phyloP scores from a whole-genome alignment of 192 early-diverging fungal genomes.

The Dissophora globulifera region DNA sequence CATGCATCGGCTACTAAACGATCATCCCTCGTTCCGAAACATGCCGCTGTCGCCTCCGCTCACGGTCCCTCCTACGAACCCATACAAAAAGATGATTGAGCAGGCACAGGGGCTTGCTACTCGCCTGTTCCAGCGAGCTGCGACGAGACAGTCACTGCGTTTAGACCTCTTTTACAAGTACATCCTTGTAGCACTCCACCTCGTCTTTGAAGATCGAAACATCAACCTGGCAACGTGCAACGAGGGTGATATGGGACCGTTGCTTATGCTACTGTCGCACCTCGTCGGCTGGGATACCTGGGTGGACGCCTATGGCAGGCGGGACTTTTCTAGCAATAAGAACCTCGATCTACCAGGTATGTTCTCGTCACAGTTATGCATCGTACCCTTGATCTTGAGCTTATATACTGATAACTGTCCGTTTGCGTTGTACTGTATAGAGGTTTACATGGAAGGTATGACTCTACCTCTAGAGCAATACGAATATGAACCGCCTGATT shows the following conservation, averaged over 20 bases:
- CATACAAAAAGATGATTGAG: constrained; percentile 12
- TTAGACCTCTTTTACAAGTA: constrained; percentile 44
- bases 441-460: constrained; percentile 16
- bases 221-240: constrained; percentile 48
- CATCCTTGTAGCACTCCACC: constrained; percentile 59
- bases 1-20: constrained; percentile 10
- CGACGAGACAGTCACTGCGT: constrained; percentile 8
- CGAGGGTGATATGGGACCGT: constrained; percentile 32
- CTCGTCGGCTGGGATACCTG: constrained; percentile 39
- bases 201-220: constrained; percentile 67
- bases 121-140: constrained; percentile 1
- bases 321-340: constrained; percentile 13
- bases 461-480: constrained; percentile 1
- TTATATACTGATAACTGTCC: no score
- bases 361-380: background rate
- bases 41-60: background rate
- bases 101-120: constrained; percentile 18
- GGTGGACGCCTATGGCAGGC: constrained; percentile 48
- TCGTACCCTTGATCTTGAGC: no score
- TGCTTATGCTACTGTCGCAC: constrained; percentile 43
- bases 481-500: constrained; percentile 24
- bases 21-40: constrained; percentile 21
- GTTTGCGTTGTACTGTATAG: no score
- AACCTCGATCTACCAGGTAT: constrained; percentile 21
- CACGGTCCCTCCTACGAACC: constrained; percentile 1